Evolutionary conservation across 2,329 filamentous ascomycete genomes (phyloP).

Genomic region (Nothophaeocryptopus gaeumannii): DNA sequence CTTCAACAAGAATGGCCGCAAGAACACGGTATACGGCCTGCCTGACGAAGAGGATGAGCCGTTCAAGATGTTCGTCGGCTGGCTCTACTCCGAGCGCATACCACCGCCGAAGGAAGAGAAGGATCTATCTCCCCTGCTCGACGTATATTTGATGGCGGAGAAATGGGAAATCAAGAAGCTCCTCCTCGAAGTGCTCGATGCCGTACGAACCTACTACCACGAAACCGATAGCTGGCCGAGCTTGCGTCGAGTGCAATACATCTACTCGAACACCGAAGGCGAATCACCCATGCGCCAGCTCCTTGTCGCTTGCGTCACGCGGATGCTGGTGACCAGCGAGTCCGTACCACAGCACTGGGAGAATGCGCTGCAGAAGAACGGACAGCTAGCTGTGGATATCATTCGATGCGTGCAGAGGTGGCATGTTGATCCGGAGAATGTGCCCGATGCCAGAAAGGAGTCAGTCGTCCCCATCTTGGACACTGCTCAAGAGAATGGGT

Average conservation of each 20-base stretch:
- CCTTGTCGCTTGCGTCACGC: constrained; percentile 48
- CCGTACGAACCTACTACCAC: constrained; percentile 52
- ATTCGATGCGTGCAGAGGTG: constrained; percentile 55
- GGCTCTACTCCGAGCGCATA: constrained; percentile 53
- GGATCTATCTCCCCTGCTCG: constrained; percentile 51
- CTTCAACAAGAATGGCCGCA: constrained; percentile 38
- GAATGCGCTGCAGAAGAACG: constrained; percentile 54
- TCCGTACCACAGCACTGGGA: constrained; percentile 55
- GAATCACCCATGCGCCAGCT: constrained; percentile 34
- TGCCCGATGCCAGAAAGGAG: constrained; percentile 50
- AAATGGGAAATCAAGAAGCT: constrained; percentile 52
- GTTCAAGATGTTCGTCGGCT: constrained; percentile 53
- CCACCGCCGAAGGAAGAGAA: constrained; percentile 49
- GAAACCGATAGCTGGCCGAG: constrained; percentile 53
- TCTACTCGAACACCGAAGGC: constrained; percentile 33
- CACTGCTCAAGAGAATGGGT: constrained; percentile 33
- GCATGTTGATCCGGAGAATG: constrained; percentile 47
- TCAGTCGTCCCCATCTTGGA: constrained; percentile 40
- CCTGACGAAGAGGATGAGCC: constrained; percentile 53
- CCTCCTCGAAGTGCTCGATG: constrained; percentile 48
- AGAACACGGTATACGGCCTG: constrained; percentile 45
- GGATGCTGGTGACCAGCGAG: constrained; percentile 51
- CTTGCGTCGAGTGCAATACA: constrained; percentile 50
- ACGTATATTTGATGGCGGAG: constrained; percentile 55
- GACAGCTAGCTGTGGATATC: constrained; percentile 55